Conservation (phyloP, 345 rosid genomes). For the Sapria himalayana region DNA sequence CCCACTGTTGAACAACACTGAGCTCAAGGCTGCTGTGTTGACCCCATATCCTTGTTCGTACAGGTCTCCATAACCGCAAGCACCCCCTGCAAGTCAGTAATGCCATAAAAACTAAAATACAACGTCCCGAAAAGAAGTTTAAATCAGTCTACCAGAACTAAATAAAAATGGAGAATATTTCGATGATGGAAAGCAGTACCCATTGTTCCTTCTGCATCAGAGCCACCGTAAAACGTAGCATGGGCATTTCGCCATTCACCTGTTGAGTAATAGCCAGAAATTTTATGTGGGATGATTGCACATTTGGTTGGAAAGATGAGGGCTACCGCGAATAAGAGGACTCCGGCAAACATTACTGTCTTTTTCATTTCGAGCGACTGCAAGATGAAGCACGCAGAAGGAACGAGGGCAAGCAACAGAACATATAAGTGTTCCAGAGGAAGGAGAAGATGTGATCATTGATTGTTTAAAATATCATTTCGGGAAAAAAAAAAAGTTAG, state of each 20-base stretch:
- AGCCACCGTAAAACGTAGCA: constrained; percentile 71
- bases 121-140: background rate
- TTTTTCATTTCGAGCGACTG: too few species aligned
- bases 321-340: too few species aligned
- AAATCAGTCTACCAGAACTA: constrained; percentile 6
- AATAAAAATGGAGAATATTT: background rate
- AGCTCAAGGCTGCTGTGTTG: constrained; percentile 48
- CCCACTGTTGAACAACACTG: constrained; percentile 44
- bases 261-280: too few species aligned
- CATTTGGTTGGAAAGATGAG: too few species aligned
- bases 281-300: too few species aligned
- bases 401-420: too few species aligned
- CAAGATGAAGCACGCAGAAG: too few species aligned
- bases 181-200: constrained; percentile 15
- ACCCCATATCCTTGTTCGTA: constrained; percentile 45
- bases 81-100: constrained; percentile 50
- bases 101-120: background rate
- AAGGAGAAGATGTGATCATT: too few species aligned
- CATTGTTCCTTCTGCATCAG: constrained; percentile 78
- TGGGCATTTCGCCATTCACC: constrained; percentile 38
- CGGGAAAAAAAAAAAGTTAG: too few species aligned
- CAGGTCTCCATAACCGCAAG: constrained; percentile 64
- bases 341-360: too few species aligned
- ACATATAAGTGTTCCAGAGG: too few species aligned
- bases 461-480: too few species aligned